Conservation (phyloP, 2,329 filamentous ascomycete genomes). For the Aspergillus aculeatinus region DNA sequence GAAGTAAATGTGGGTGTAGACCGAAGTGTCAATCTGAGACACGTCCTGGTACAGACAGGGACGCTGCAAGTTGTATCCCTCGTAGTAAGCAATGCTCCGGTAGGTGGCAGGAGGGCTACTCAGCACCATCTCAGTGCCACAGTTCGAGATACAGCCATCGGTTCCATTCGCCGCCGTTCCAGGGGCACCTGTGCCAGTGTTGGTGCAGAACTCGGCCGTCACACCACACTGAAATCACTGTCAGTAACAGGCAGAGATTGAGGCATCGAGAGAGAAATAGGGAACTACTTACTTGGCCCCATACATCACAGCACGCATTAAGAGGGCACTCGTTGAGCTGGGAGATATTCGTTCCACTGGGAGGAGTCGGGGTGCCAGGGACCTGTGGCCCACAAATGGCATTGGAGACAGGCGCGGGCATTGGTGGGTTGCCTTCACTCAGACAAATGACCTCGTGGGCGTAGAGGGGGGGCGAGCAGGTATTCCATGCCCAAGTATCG, state of each 20-base stretch:
- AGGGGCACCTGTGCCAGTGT: constrained; percentile 32
- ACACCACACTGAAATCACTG: constrained; percentile 38
- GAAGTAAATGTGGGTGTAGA: constrained; percentile 39
- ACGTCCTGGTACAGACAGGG: constrained; percentile 32
- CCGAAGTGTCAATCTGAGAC: constrained; percentile 21
- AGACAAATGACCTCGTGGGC: too few species aligned
- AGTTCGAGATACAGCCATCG: constrained; percentile 46
- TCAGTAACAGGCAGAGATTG: constrained; percentile 18
- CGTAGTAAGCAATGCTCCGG: constrained; percentile 33
- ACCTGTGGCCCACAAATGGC: too few species aligned
- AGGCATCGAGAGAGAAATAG: not conserved
- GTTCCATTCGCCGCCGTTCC: constrained; percentile 37
- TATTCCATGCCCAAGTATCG: too few species aligned
- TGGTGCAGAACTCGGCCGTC: constrained; percentile 46
- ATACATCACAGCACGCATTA: constrained; percentile 46
- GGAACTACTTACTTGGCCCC: constrained; percentile 29
- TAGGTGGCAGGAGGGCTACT: constrained; percentile 23
- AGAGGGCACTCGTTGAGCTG: too few species aligned
- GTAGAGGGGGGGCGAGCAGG: too few species aligned
- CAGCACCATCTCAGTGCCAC: constrained; percentile 38
- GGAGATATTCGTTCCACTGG: too few species aligned
- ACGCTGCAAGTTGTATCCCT: constrained; percentile 32
- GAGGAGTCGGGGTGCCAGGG: too few species aligned
- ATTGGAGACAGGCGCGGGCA: too few species aligned
- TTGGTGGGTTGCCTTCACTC: too few species aligned